Evolutionary conservation across 768 basidiomycete species (phyloP), one percentile per base, ranked within the genome.

Genomic region (Panaeolus cyanescens): DNA sequence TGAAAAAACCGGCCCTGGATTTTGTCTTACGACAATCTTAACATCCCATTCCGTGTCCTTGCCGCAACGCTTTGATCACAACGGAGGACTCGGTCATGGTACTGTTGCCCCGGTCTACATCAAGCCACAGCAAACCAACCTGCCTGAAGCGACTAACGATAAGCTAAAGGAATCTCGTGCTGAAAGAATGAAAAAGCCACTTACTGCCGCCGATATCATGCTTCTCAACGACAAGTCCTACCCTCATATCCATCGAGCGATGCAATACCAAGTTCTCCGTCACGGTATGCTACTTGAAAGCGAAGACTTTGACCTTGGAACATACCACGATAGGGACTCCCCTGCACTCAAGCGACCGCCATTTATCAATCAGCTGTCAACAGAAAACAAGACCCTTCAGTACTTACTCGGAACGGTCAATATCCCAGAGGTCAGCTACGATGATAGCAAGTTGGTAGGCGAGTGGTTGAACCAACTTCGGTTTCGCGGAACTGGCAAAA

Each of bases 381-480:
- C 3, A 32, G 69, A 73, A 12, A 65, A 72, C 55, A 58, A 66
- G 3, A 73, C 72, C 5, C 58, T 65, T 0, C 77, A 80, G 62
- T 78, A 68, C 58, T 67, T 80, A 1, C 72, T 80, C 1, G 72
- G 74, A 0, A 76, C 75, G 0, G 69, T 71, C 20, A 58, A 73
- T 59, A 73, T 79, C 40, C 64, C 74, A 2, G 78, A 82, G 55
- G 76, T 76, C 2, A 77, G 75, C 55, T 81, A 81, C 37, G 71
- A 78, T n/a, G 78, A 74, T 7, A 76, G 78, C 62, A 62, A 61
- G n/a, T 62, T 80, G 0, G 62, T 77, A 2, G 31, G 64, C 30
- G 70, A 77, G 62, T 77, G 71, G 70, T 63, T 75, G 15, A 50
- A 30, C 0, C 77, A 79, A 61, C 63, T 77, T 22, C 61, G 65